Conservation (phyloP, 208 protist species). For the Acanthamoeba culbertsoni region DNA sequence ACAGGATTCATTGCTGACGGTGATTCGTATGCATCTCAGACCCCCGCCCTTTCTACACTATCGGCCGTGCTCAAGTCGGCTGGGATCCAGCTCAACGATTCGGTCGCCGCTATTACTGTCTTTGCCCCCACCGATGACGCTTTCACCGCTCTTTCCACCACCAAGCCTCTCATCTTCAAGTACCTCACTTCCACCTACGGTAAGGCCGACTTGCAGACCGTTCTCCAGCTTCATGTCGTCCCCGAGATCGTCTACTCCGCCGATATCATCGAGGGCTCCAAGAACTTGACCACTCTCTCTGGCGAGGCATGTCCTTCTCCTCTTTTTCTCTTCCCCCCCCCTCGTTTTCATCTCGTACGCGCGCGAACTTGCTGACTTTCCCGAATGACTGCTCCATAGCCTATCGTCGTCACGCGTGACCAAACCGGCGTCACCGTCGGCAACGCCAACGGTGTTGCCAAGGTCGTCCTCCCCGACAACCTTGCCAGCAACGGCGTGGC, state of each 20-base stretch:
- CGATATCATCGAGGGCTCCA: not conserved
- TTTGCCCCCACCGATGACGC: not conserved
- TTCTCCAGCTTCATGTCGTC: not conserved
- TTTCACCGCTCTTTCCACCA: not conserved
- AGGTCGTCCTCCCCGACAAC: not conserved
- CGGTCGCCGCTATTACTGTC: not conserved
- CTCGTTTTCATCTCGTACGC: not conserved
- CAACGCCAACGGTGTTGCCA: not conserved
- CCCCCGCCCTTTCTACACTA: not conserved
- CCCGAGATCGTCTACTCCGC: not conserved
- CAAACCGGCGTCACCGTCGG: not conserved
- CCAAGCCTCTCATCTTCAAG: not conserved
- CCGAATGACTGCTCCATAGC: not conserved
- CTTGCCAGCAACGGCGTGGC: conserved; percentile 41
- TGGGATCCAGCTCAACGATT: not conserved
- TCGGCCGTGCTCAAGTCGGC: not conserved
- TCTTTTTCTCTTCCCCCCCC: too few species aligned
- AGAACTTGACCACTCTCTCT: not conserved
- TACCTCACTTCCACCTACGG: not conserved
- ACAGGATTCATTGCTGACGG: not conserved
- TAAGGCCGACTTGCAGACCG: not conserved
- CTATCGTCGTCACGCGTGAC: not conserved
- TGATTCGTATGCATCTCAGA: not conserved
- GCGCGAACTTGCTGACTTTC: not conserved
- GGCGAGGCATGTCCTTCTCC: not conserved